Evolutionary conservation across 768 basidiomycete species (phyloP), one percentile per base, ranked within the genome.

Genomic region (Podaxis mareebaensis): DNA sequence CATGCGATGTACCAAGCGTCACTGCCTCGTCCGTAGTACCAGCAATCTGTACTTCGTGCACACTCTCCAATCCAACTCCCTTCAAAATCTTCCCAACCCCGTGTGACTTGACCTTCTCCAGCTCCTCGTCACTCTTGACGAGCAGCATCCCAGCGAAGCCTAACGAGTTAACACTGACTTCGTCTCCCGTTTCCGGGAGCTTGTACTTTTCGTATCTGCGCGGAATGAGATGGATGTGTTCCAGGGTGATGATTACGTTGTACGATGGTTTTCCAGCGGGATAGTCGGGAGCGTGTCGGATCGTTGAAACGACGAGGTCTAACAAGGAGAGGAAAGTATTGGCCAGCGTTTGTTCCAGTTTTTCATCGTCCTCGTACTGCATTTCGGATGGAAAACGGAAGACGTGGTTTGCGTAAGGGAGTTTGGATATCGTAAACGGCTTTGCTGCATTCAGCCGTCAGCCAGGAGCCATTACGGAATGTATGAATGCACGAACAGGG

Each of bases 101-200:
- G 72, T 89, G 87, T 63, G 77, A 74, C 73, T 85, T 85, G 46
- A 97, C 82, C 2, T 81, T 83, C 60, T 87, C 85, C 55, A 93
- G 73, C 75, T 96, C 93, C 20, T 81, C 81, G 59, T 90, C 85
- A 66, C 90, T 93, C 78, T 91, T 93, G 26, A 92, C 93, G 60
- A 97, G 83, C 65, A 97, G 68, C 88, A 93, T 86, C 1, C 96
- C 96, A 6, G 93, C 91, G 72, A 90, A 97, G 13, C 93, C 96
- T 53, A 97, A 81, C 51, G 96, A 83, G 73, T 98, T 97, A 48
- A 98, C 80, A 68, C 85, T 85, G 28, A 98, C 69, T 59, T 74
- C 64, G 38, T 85, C 83, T n/a, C 85, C 84, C 2, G 83, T 84
- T 55, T 78, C 80, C 58, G 74, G 65, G 4, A 91, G 74, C 11